Evolutionary conservation across 495 filamentous ascomycete species (phyloP).

Genomic region (Lineolata rhizophorae): DNA sequence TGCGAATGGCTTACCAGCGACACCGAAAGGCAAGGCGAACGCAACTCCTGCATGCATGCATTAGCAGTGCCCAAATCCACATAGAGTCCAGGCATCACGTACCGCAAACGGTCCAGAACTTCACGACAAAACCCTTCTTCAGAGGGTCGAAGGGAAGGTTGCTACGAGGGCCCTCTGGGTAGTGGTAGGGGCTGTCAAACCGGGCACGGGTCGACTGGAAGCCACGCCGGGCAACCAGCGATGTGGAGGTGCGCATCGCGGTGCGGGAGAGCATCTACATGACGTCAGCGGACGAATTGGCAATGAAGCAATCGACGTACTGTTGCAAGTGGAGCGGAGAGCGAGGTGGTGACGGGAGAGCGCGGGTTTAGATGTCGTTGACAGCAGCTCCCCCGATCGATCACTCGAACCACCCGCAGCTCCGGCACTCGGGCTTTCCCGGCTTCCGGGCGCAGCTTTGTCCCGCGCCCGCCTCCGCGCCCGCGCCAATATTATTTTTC

Average conservation of each 20-base stretch:
- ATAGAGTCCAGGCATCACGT: constrained; percentile 15
- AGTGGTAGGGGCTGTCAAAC: constrained; percentile 83
- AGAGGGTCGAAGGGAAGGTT: constrained; percentile 94
- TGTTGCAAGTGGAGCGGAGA: too few relatives aligned
- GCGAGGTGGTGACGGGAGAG: too few relatives aligned
- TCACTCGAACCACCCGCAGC: too few relatives aligned
- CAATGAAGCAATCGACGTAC: too few relatives aligned
- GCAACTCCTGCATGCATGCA: constrained; percentile 30
- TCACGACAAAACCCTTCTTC: constrained; percentile 57
- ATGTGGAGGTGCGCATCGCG: constrained; percentile 39
- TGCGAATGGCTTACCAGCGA: constrained; percentile 56
- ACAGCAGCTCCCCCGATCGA: too few relatives aligned
- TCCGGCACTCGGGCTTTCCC: too few relatives aligned
- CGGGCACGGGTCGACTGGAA: constrained; percentile 81
- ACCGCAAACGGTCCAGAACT: constrained; percentile 71
- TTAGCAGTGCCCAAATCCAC: not conserved
- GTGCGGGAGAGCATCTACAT: constrained; percentile 67
- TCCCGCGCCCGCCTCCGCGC: too few relatives aligned
- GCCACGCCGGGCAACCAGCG: constrained; percentile 64
- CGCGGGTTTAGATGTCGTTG: too few relatives aligned
- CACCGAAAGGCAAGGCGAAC: constrained; percentile 60
- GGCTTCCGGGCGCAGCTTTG: too few relatives aligned
- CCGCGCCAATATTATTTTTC: too few relatives aligned
- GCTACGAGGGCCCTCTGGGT: constrained; percentile 83
- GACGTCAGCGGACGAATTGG: too few relatives aligned